phyloP scores from a whole-genome alignment of 768 basidiomycete genomes.

The Russula dissimulans region DNA sequence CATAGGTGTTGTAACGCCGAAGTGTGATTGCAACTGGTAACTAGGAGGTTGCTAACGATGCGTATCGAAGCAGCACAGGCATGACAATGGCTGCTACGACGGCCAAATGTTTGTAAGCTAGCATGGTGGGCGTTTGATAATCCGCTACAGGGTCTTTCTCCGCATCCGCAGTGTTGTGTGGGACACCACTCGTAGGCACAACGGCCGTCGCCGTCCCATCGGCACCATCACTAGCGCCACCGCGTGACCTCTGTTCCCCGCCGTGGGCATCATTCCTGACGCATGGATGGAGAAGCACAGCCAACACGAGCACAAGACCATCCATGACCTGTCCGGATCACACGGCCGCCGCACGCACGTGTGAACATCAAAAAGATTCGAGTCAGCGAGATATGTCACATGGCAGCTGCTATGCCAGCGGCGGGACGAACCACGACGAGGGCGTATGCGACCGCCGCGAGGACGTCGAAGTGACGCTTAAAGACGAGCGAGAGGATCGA shows the following conservation, averaged over 20 bases:
- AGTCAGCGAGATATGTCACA: neutral
- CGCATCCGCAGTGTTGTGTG: neutral
- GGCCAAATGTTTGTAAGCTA: no score
- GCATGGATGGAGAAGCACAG: slow-evolving; percentile 56
- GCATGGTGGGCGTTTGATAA: neutral
- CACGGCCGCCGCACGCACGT: neutral
- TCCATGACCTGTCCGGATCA: slow-evolving; percentile 44
- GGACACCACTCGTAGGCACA: neutral
- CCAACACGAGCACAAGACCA: slow-evolving; percentile 47
- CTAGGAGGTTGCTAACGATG: neutral
- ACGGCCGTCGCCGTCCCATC: neutral
- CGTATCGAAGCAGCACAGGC: neutral
- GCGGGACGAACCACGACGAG: slow-evolving; percentile 42
- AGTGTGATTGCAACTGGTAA: neutral
- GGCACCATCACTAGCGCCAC: neutral
- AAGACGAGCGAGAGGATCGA: slow-evolving; percentile 62
- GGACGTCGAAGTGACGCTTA: slow-evolving; percentile 49
- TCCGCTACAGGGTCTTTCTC: neutral
- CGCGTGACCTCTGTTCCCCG: no score
- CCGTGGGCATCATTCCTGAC: slow-evolving; percentile 26
- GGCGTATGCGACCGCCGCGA: slow-evolving; percentile 54
- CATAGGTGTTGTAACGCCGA: neutral
- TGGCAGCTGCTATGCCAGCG: neutral
- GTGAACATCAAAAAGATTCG: no score
- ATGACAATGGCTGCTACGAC: neutral